Conservation (phyloP, 176 grass and related monocot genomes). For the Phoenix roebelenii region DNA sequence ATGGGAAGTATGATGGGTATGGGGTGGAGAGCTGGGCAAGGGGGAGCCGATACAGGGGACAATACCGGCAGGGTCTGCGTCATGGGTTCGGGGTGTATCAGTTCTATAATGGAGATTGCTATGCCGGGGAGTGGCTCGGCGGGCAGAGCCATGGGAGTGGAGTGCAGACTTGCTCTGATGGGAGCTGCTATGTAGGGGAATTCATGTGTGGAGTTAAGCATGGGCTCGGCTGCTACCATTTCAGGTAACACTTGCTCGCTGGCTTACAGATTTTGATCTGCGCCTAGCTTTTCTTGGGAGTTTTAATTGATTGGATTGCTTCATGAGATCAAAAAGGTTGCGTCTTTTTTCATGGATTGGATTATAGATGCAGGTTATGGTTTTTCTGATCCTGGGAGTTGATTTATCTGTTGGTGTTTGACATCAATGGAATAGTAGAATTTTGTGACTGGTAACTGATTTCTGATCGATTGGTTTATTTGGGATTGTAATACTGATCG, state of each 20-base stretch:
- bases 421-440: no score
- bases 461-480: no score
- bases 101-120: constrained; percentile 15
- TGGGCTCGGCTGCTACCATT: constrained; percentile 13
- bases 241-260: neutral
- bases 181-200: constrained; percentile 9
- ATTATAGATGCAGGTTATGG: no score
- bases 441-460: no score
- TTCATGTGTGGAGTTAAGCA: constrained; percentile 13
- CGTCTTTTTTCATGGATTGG: no score
- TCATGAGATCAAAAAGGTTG: no score
- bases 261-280: neutral
- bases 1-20: constrained; percentile 18
- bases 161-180: constrained; percentile 14
- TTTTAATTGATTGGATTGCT: neutral
- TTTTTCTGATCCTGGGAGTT: no score
- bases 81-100: constrained; percentile 9
- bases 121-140: constrained; percentile 8
- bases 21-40: constrained; percentile 14
- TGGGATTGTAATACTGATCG: no score
- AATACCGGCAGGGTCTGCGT: constrained; percentile 6
- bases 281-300: neutral
- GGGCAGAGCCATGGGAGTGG: constrained; percentile 16
- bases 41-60: constrained; percentile 12
- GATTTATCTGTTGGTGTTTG: no score